Evolutionary conservation across 345 rosid species (phyloP).

Genomic region (Xanthoceras sorbifolium): DNA sequence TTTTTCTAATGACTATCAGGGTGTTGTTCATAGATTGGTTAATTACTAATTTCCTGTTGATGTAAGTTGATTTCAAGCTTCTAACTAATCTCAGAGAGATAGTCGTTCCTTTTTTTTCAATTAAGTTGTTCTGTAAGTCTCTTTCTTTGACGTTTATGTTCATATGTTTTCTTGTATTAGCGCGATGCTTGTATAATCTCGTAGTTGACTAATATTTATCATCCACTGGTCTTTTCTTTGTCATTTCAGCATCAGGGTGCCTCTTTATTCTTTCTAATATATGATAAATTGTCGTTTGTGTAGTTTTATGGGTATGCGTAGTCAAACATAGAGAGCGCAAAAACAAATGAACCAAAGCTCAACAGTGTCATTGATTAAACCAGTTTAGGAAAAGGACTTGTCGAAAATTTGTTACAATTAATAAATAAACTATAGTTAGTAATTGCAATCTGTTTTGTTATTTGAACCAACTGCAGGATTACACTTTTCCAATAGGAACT

Average conservation of each 20-base stretch:
- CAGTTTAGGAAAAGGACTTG: neutral
- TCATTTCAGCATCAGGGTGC: neutral
- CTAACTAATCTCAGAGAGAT: slow-evolving; percentile 1
- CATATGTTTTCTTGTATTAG: neutral
- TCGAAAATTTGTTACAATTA: neutral
- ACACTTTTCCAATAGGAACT: neutral
- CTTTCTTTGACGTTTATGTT: slow-evolving; percentile 6
- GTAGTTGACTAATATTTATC: neutral
- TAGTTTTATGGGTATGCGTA: neutral
- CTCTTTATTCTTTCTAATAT: neutral
- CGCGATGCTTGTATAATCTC: slow-evolving; percentile 3
- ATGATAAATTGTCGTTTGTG: neutral
- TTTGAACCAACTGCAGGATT: neutral
- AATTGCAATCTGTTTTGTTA: neutral
- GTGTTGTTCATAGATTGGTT: neutral
- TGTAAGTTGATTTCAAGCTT: neutral
- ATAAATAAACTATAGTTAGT: neutral
- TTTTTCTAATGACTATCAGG: neutral
- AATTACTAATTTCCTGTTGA: slow-evolving; percentile 1
- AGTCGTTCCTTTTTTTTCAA: neutral
- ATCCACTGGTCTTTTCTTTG: neutral
- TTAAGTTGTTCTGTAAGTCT: neutral
- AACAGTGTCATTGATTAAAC: neutral
- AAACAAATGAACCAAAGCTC: neutral
- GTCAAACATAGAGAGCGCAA: neutral